Evolutionary conservation across 1,139 yeast species (phyloP).

Genomic region (Entelexis sorbosivorans): DNA sequence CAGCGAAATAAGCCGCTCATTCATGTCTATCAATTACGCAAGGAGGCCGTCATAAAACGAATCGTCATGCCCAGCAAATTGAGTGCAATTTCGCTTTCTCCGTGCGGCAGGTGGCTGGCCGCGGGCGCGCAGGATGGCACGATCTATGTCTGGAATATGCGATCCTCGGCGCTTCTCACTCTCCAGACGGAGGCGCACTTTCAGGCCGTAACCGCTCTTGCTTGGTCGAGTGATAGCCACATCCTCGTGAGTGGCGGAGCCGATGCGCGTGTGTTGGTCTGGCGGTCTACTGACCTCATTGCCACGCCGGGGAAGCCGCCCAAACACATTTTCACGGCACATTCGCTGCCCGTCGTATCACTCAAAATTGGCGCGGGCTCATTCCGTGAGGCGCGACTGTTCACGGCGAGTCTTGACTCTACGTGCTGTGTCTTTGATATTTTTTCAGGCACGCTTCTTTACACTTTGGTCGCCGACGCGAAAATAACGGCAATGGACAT

Average conservation of each 20-base stretch:
- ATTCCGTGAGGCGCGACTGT: constrained; percentile 51
- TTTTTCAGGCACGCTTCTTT: constrained; percentile 35
- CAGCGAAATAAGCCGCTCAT: constrained; percentile 60
- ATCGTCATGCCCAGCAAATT: constrained; percentile 78
- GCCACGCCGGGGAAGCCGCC: constrained; percentile 34
- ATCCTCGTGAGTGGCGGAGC: constrained; percentile 64
- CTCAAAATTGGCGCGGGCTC: constrained; percentile 43
- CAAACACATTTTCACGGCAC: constrained; percentile 50
- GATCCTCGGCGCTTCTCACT: constrained; percentile 57
- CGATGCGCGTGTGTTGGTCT: constrained; percentile 69
- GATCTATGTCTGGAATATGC: constrained; percentile 72
- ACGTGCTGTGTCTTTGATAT: constrained; percentile 48
- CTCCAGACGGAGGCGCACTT: constrained; percentile 75
- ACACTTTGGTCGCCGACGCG: constrained; percentile 59
- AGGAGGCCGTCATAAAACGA: constrained; percentile 73
- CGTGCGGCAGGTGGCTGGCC: constrained; percentile 46
- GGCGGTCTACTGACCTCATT: constrained; percentile 58
- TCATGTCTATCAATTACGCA: constrained; percentile 54
- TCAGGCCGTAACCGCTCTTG: constrained; percentile 54
- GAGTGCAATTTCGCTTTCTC: constrained; percentile 39
- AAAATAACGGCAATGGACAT: constrained; percentile 49
- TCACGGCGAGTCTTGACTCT: constrained; percentile 62
- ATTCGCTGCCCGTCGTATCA: constrained; percentile 64
- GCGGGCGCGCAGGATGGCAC: constrained; percentile 64
- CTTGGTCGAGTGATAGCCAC: constrained; percentile 54